Evolutionary conservation across 257 asterid genomes (phyloP).

Genomic region (Gynochthodes officinalis): DNA sequence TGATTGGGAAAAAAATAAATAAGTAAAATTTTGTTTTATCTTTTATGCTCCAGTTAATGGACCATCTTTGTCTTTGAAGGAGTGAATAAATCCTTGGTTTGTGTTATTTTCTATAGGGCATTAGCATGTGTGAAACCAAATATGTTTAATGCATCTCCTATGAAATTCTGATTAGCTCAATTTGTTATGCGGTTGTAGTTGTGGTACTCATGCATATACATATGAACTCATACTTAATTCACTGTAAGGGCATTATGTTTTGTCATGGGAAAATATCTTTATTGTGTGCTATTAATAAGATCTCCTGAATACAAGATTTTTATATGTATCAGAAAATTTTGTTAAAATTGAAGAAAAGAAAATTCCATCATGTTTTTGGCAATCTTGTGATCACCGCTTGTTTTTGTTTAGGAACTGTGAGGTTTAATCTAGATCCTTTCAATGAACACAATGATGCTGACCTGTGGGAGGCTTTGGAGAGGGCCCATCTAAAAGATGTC

Average conservation of each 20-base stretch:
- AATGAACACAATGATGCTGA: constrained; percentile 95
- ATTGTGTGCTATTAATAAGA: background rate
- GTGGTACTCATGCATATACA: background rate
- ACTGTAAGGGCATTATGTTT: background rate
- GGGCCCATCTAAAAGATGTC: constrained; percentile 94
- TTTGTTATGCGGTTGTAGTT: background rate
- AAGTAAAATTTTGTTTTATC: background rate
- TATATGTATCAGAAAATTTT: background rate
- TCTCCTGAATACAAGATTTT: background rate
- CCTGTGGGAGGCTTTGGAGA: constrained; percentile 94
- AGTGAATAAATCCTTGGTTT: background rate
- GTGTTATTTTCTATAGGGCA: background rate
- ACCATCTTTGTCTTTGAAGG: background rate
- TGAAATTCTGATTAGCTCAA: background rate
- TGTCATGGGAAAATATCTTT: background rate
- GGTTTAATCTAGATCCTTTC: constrained; percentile 97
- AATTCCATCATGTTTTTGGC: background rate
- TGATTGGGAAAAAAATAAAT: no score
- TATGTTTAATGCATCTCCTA: background rate
- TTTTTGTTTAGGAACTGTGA: constrained; percentile 60
- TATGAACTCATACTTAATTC: background rate
- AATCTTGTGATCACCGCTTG: background rate
- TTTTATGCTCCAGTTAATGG: background rate
- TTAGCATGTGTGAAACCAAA: background rate
- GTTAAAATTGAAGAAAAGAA: background rate